Evolutionary conservation across 164 flowering plant genomes (phyloP), one percentile per base, ranked within the genome.

Genomic region (Platanus orientalis): DNA sequence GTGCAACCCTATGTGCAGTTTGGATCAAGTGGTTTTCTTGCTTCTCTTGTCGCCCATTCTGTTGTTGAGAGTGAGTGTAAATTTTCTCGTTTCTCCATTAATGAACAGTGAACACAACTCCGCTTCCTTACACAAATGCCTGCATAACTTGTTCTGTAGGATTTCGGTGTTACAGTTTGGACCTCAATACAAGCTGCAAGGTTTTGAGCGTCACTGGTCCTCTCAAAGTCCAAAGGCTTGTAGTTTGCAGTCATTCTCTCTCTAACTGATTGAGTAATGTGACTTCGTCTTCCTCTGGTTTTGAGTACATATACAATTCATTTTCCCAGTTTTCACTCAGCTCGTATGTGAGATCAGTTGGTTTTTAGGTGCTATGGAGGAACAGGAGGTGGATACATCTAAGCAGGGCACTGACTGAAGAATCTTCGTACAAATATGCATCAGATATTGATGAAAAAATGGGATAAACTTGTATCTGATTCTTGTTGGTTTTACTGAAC

Each of bases 1-100:
- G 54, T 23, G 48, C 54, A 19, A 27, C 58, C 4, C 57, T 55
- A 25, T 16, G 49, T 27, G 54, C 58, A 11, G 7, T 25, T 25
- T 34, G 11, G n/a, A 10, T 44, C 12, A 74, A 62, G 52, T 80
- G 84, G 81, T 73, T 77, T 55, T 58, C 82, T 45, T 81, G 84
- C 72, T 75, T 77, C 57, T 67, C 77, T 17, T 78, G 80, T 60
- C 78, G 83, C 65, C 67, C 71, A 26, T 67, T 54, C 24, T 69
- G 76, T 60, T 67, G 56, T 52, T 74, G 76, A 79, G 24, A 57
- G 71, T 68, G 49, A 54, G 48, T 53, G 29, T 45, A 13, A 26
- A 45, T 11, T 40, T 51, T 50, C 23, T 40, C 17, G 24, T 1
- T 30, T 57, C 29, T 54, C 34, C 29, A 25, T 24, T 2, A 10